phyloP scores from a whole-genome alignment of 495 filamentous ascomycete genomes.

The Achaetomiella virescens region DNA sequence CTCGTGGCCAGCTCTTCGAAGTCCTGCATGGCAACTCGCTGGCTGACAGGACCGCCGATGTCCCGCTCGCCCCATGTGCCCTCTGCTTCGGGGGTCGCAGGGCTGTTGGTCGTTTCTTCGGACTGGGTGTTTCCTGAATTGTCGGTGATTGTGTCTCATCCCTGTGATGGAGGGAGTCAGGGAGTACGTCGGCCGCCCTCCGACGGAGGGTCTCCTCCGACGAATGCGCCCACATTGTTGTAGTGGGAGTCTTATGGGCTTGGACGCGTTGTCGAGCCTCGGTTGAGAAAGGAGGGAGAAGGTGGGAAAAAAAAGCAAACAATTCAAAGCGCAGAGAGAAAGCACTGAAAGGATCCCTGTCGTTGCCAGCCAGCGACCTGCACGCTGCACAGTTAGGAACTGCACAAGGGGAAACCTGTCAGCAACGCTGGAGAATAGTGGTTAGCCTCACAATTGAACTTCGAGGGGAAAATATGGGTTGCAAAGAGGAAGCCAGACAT shows the following conservation, averaged over 20 bases:
- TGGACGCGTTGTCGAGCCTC: neutral
- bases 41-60: conserved; percentile 55
- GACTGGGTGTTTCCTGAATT: neutral
- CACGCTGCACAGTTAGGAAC: no score
- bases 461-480: no score
- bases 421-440: no score
- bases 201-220: conserved; percentile 21
- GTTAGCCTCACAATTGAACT: no score
- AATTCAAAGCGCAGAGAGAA: no score
- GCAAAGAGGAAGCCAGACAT: neutral
- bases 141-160: conserved; percentile 10
- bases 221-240: conserved; percentile 11
- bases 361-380: no score
- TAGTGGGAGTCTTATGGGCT: neutral
- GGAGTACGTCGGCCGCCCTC: conserved; percentile 13
- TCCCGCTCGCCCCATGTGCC: conserved; percentile 76
- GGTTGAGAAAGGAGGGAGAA: neutral
- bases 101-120: conserved; percentile 13
- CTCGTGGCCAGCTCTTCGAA: conserved; percentile 58
- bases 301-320: no score
- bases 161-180: conserved; percentile 23
- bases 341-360: no score
- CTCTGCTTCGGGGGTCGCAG: conserved; percentile 26
- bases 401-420: no score
- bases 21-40: conserved; percentile 61